These are phyloP conservation scores for Iberis pinnata DNA, from an alignment of 345 rosid species.

Conservation along the genomic window DNA sequence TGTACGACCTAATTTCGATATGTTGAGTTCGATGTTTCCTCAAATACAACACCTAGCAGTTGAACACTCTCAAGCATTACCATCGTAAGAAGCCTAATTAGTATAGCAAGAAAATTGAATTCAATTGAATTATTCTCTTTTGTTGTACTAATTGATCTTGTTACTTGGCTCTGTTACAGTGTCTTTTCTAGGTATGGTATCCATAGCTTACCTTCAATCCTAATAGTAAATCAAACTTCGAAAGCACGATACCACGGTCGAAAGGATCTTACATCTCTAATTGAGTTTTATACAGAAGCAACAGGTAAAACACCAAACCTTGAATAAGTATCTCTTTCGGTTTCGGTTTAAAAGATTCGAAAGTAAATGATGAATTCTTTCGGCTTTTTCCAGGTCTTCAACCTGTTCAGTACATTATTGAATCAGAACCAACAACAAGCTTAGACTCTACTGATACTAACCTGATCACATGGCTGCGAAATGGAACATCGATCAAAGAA, in stretches of 20 bases:
- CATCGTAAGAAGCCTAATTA: slow-evolving; percentile 46
- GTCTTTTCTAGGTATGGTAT: slow-evolving; percentile 76
- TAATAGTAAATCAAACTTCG: slow-evolving; percentile 59
- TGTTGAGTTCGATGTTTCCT: slow-evolving; percentile 74
- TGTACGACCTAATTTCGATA: slow-evolving; percentile 43
- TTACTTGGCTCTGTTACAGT: slow-evolving; percentile 35
- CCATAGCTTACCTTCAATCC: slow-evolving; percentile 72
- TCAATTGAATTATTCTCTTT: background rate
- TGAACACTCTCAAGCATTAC: slow-evolving; percentile 63
- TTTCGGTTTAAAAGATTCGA: background rate
- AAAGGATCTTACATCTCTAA: slow-evolving; percentile 45
- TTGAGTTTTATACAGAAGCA: slow-evolving; percentile 54
- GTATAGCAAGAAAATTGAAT: background rate
- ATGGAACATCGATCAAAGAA: slow-evolving; percentile 34
- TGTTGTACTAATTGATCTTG: background rate
- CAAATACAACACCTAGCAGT: slow-evolving; percentile 59
- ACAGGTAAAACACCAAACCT: slow-evolving; percentile 56
- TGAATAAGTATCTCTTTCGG: background rate
- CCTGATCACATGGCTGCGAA: slow-evolving; percentile 32
- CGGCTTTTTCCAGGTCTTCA: slow-evolving; percentile 26
- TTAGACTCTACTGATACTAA: slow-evolving; percentile 8
- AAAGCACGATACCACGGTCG: slow-evolving; percentile 50
- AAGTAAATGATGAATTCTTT: background rate
- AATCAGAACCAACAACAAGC: slow-evolving; percentile 28
- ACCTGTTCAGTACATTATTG: slow-evolving; percentile 45